Conservation (phyloP, 2,329 filamentous ascomycete genomes). For the Zelopaecilomyces penicillatus region DNA sequence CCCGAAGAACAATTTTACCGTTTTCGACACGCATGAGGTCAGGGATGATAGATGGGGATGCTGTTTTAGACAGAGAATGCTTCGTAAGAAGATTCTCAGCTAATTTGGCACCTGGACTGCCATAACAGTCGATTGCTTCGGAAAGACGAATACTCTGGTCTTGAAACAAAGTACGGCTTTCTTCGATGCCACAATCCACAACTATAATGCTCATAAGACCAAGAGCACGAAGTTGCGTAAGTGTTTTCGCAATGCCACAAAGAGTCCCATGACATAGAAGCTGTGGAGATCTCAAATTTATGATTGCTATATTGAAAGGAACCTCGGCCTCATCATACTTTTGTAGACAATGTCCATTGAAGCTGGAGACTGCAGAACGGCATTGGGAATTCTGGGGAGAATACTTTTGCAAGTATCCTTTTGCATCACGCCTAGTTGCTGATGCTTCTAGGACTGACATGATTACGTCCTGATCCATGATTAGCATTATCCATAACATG, state of each 20-base stretch:
- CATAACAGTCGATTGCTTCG: conserved; percentile 64
- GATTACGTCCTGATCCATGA: conserved; percentile 60
- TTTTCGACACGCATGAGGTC: conserved; percentile 23
- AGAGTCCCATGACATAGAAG: conserved; percentile 60
- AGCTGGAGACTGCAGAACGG: conserved; percentile 14
- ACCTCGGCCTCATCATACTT: conserved; percentile 28
- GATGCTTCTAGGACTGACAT: conserved; percentile 80
- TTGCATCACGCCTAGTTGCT: conserved; percentile 86
- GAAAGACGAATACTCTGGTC: conserved; percentile 66
- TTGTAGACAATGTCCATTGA: no score
- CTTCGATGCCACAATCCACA: conserved; percentile 56
- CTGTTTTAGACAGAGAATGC: neutral
- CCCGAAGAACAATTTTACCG: conserved; percentile 21
- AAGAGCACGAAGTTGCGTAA: conserved; percentile 74
- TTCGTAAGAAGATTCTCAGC: conserved; percentile 40
- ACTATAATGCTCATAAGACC: conserved; percentile 78
- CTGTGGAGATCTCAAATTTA: conserved; percentile 74
- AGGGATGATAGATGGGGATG: conserved; percentile 14
- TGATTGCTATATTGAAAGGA: conserved; percentile 61
- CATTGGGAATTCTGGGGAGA: conserved; percentile 13
- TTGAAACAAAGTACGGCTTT: conserved; percentile 32
- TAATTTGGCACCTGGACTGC: conserved; percentile 58
- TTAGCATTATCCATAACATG: neutral
- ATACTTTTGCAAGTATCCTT: conserved; percentile 84
- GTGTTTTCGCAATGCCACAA: conserved; percentile 68